Percentiles rank a stretch among this genome's conserved stretches.
These are phyloP conservation scores for Colletotrichum sansevieriae DNA, from an alignment of 2,329 filamentous ascomycete species.

Conservation along the genomic window DNA sequence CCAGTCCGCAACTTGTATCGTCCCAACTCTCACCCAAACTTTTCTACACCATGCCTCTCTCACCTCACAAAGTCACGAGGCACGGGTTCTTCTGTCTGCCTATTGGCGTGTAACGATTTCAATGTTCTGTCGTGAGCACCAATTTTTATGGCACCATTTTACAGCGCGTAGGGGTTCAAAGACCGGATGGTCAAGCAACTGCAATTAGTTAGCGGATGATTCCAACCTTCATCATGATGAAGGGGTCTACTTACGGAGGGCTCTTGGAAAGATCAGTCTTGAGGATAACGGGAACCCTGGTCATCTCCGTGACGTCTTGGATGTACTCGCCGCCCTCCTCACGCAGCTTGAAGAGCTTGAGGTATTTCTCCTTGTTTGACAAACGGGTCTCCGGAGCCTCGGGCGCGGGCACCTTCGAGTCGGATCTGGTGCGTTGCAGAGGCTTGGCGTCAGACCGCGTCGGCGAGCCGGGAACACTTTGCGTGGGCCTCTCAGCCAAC, in stretches of 20 bases:
- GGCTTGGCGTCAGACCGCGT: slow-evolving; percentile 77
- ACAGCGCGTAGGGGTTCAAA: slow-evolving; percentile 81
- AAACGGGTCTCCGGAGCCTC: slow-evolving; percentile 84
- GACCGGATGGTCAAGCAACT: slow-evolving; percentile 89
- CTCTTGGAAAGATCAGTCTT: slow-evolving; percentile 99
- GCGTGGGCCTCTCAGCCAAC: slow-evolving; percentile 87
- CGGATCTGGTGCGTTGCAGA: slow-evolving; percentile 90
- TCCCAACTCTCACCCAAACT: slow-evolving; percentile 35
- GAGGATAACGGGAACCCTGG: slow-evolving; percentile 94
- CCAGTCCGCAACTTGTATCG: slow-evolving; percentile 23
- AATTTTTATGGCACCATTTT: slow-evolving; percentile 42
- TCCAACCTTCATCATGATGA: neutral
- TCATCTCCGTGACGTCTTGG: slow-evolving; percentile 98
- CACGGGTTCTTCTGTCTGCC: neutral
- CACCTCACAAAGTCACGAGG: neutral
- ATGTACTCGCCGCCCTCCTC: slow-evolving; percentile 97
- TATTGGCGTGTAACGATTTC: neutral
- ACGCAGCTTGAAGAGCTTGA: slow-evolving; percentile 88
- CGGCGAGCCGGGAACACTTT: slow-evolving; percentile 94
- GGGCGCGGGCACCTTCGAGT: slow-evolving; percentile 85
- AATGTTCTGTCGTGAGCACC: slow-evolving; percentile 7
- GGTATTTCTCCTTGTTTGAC: slow-evolving; percentile 95
- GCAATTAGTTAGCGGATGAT: slow-evolving; percentile 53
- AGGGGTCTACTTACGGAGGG: slow-evolving; percentile 84
- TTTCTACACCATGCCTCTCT: slow-evolving; percentile 34